phyloP scores from a whole-genome alignment of 192 early-diverging fungal genomes.

The Mortierella alpina region DNA sequence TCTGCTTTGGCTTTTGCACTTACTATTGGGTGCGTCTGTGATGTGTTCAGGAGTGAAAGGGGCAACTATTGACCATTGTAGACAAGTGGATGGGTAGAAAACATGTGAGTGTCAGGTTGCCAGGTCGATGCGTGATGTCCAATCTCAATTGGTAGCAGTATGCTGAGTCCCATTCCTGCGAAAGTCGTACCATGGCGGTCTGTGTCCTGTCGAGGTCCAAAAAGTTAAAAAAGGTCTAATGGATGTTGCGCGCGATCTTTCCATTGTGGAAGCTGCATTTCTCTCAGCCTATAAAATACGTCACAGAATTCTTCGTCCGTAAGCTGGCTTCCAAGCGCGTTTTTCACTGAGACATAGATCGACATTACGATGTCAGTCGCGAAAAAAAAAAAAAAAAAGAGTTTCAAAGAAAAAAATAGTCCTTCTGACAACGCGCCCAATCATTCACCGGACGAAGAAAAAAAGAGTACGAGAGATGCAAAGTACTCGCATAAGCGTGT shows the following conservation, averaged over 20 bases:
- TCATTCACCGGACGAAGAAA: not conserved
- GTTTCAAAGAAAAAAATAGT: not conserved
- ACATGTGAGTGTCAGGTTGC: not conserved
- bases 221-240: too few relatives aligned
- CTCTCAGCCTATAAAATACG: too few relatives aligned
- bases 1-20: not conserved
- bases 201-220: not conserved
- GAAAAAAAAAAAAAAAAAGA: not conserved
- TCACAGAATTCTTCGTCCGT: too few relatives aligned
- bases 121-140: not conserved
- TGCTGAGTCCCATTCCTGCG: not conserved
- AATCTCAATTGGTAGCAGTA: not conserved
- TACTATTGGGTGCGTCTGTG: slow-evolving; percentile 87
- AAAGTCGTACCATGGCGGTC: slow-evolving; percentile 13
- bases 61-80: slow-evolving; percentile 74
- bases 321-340: too few relatives aligned
- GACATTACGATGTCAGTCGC: too few relatives aligned
- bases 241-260: too few relatives aligned
- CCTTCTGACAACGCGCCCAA: too few relatives aligned
- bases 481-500: too few relatives aligned
- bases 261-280: too few relatives aligned
- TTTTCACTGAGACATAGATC: too few relatives aligned
- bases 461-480: not conserved
- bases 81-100: not conserved
- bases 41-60: slow-evolving; percentile 90